Evolutionary conservation across 2,329 filamentous ascomycete species (phyloP), one percentile per base, ranked within the genome.

Genomic region (Triangularia setosa): DNA sequence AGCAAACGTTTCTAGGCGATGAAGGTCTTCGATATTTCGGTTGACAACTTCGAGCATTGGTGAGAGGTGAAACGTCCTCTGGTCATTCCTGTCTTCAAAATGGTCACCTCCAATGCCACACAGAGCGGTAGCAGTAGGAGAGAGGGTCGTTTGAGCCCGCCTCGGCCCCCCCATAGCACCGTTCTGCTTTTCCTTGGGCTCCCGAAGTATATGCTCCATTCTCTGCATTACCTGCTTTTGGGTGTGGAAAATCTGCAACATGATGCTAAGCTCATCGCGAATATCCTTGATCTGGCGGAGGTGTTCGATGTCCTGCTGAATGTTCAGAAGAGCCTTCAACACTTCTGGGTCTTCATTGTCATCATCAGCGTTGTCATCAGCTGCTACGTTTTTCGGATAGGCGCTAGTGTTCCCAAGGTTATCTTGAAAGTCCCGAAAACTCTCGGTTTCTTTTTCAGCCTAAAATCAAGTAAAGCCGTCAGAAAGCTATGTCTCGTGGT

Each of bases 201-300:
- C 40, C 11, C n/a, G 4, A 2, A 48, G n/a, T 21, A 48, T 21
- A 48, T 48, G 40, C 3, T 48, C 40, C n/a, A 48, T 9, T 9
- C n/a, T 14, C n/a, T 48, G 16, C n/a, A 48, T 5, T 9, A 48
- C n/a, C 7, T 14, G 21, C 40, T 48, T 48, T 7, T 33, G 28
- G 16, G 18, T 25, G 18, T 55, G 44, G 28, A 33, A 55, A 12
- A 61, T 8, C 16, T 25, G 18, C 5, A 21, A 21, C 9, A 61
- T 53, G 23, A 55, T 61, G 27, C 35, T 33, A 6, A 61, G 59
- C 44, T 61, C 59, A 16, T 61, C 59, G 18, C 48, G 59, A 6
- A 61, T 61, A 18, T 61, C 59, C 25, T 61, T 61, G 23, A 61
- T 61, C 3, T 54, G 14, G 5, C 59, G 8, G 8, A 61, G 27